A percentile compares a stretch with the other conserved stretches of the same genome.
These are phyloP conservation scores for Fraxinus platypoda DNA, from an alignment of 305 asterid species.

Conservation along the genomic window DNA sequence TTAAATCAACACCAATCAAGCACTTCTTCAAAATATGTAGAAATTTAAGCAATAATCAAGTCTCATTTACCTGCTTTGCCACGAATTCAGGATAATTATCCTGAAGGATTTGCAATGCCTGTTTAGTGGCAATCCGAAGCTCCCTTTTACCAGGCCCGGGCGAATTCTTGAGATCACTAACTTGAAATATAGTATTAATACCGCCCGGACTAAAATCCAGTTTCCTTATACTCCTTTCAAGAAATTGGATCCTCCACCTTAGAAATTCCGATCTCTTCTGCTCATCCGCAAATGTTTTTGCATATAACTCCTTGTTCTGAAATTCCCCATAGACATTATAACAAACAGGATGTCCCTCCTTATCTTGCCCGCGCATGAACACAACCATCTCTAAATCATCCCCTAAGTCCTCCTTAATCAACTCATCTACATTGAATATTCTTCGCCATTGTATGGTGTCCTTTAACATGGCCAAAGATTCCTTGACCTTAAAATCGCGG, in stretches of 20 bases:
- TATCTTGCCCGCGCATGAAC: slow-evolving; percentile 85
- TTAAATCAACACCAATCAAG: background rate
- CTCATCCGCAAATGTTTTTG: slow-evolving; percentile 64
- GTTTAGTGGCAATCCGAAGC: slow-evolving; percentile 75
- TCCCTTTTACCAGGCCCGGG: slow-evolving; percentile 85
- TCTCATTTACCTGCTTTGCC: slow-evolving; percentile 68
- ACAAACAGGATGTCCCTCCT: slow-evolving; percentile 84
- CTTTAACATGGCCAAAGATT: slow-evolving; percentile 23
- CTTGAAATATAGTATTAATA: slow-evolving; percentile 66
- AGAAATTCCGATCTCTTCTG: slow-evolving; percentile 60
- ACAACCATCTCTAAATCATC: slow-evolving; percentile 82
- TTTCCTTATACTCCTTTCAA: slow-evolving; percentile 85
- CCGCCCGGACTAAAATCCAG: slow-evolving; percentile 84
- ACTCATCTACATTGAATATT: slow-evolving; percentile 59
- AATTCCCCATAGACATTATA: slow-evolving; percentile 92
- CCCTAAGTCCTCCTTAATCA: slow-evolving; percentile 68
- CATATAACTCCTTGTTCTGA: slow-evolving; percentile 83
- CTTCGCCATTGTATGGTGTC: slow-evolving; percentile 72
- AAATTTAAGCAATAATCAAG: background rate
- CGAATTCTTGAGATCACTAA: slow-evolving; percentile 85
- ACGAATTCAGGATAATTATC: slow-evolving; percentile 94
- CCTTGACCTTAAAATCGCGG: background rate
- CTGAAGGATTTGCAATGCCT: slow-evolving; percentile 77
- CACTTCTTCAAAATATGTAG: background rate
- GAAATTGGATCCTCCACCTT: slow-evolving; percentile 92